Evolutionary conservation across 352 stramenopile genomes (phyloP).

Genomic region (Chrysophaeum taylorii): DNA sequence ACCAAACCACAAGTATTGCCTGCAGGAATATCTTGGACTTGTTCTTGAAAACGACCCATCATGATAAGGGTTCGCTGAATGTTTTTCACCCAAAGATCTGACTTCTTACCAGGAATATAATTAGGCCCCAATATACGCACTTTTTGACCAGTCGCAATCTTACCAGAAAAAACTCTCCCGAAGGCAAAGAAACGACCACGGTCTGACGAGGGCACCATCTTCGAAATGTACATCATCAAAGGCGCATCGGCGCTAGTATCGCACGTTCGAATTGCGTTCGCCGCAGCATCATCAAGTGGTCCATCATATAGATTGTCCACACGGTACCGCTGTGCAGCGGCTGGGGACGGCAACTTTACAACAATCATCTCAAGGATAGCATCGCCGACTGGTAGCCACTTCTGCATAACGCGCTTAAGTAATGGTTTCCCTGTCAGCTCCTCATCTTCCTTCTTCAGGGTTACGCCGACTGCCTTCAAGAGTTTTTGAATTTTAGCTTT

Average conservation of each 20-base stretch:
- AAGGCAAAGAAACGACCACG: constrained; percentile 99
- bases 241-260: constrained; percentile 83
- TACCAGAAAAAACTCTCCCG: constrained; percentile 97
- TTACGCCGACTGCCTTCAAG: constrained; percentile 92
- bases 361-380: constrained; percentile 99
- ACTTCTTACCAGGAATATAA: constrained; percentile 99
- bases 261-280: constrained; percentile 92
- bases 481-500: constrained; percentile 85
- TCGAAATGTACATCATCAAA: constrained; percentile 99
- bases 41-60: constrained; percentile 96
- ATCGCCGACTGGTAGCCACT: constrained; percentile 96
- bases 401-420: constrained; percentile 96
- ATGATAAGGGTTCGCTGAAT: constrained; percentile 99
- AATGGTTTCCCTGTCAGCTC: constrained; percentile 89
- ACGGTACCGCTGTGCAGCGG: constrained; percentile 92
- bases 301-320: constrained; percentile 96
- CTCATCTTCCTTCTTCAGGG: constrained; percentile 91
- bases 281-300: constrained; percentile 91
- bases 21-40: constrained; percentile 93
- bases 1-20: constrained; percentile 99
- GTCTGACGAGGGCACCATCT: constrained; percentile 98
- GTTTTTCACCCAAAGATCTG: constrained; percentile 98
- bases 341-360: constrained; percentile 92
- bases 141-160: constrained; percentile 96
- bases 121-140: constrained; percentile 98